Conservation (phyloP, 495 filamentous ascomycete species). For the Emericellopsis terricola region DNA sequence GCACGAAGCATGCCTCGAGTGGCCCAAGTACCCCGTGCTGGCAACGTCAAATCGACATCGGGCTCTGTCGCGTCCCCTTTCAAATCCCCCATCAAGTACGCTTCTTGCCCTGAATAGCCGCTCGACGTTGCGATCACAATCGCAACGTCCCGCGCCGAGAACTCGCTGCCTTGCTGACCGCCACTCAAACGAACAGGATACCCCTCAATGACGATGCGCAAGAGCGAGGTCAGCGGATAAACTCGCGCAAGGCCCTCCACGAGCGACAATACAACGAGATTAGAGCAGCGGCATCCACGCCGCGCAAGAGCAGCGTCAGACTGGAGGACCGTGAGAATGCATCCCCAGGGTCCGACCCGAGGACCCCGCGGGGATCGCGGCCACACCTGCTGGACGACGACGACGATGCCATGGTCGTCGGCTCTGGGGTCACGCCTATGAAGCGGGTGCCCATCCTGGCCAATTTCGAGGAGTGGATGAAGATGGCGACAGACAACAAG, state of each 20-base stretch:
- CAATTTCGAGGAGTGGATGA: conserved; percentile 99
- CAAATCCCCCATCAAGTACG: conserved; percentile 55
- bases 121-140: too few relatives aligned
- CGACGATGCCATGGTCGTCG: conserved; percentile 39
- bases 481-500: conserved; percentile 99
- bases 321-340: conserved; percentile 43
- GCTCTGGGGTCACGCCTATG: conserved; percentile 67
- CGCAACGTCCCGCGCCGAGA: too few relatives aligned
- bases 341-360: conserved; percentile 37
- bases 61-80: conserved; percentile 36
- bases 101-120: too few relatives aligned
- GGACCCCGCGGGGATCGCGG: conserved; percentile 30
- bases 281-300: conserved; percentile 68
- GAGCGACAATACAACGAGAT: conserved; percentile 85
- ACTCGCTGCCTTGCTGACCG: not conserved
- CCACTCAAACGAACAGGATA: conserved; percentile 35
- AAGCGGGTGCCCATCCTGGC: conserved; percentile 90
- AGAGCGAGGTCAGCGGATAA: conserved; percentile 78
- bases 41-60: conserved; percentile 33
- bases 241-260: conserved; percentile 74
- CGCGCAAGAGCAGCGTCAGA: conserved; percentile 46
- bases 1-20: conserved; percentile 51
- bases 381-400: conserved; percentile 29
- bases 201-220: conserved; percentile 89
- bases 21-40: conserved; percentile 34